Percentiles rank a stretch among this genome's conserved stretches.
Conservation (phyloP, 805 yeast species). For the Wickerhamomyces chaumierensis region DNA sequence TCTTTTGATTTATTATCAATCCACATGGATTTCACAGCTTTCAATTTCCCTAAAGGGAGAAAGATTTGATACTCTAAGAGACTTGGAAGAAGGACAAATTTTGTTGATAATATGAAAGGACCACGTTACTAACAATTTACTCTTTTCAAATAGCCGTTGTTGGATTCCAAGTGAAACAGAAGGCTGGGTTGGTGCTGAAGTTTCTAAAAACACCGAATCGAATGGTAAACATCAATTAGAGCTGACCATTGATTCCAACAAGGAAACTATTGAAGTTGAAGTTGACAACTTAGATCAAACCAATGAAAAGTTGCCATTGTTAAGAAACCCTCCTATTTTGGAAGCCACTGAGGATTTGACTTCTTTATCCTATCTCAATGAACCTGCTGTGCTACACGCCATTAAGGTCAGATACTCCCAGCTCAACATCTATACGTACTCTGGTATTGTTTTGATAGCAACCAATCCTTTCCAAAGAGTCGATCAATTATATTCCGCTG, state of each 20-base stretch:
- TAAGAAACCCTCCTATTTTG: slow-evolving; percentile 83
- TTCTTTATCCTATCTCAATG: slow-evolving; percentile 82
- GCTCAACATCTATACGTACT: slow-evolving; percentile 85
- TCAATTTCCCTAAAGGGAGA: no score
- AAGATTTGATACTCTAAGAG: no score
- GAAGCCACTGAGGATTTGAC: slow-evolving; percentile 95
- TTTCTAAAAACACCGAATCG: slow-evolving; percentile 29
- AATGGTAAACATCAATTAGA: slow-evolving; percentile 37
- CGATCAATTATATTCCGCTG: slow-evolving; percentile 83
- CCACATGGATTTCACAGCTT: no score
- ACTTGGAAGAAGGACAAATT: no score
- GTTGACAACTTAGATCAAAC: slow-evolving; percentile 25
- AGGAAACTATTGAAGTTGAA: slow-evolving; percentile 33
- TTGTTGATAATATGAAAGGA: no score
- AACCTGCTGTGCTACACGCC: slow-evolving; percentile 93
- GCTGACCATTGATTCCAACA: slow-evolving; percentile 41
- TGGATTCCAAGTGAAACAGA: slow-evolving; percentile 63
- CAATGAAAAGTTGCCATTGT: slow-evolving; percentile 49
- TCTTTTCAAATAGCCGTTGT: slow-evolving; percentile 48
- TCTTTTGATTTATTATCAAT: no score
- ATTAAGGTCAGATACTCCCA: slow-evolving; percentile 83
- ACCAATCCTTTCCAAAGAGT: slow-evolving; percentile 91
- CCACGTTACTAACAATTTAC: slow-evolving; percentile 2
- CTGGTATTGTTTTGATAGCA: slow-evolving; percentile 94
- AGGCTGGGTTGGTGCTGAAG: slow-evolving; percentile 69